These are phyloP conservation scores for Cutaneotrichosporon cavernicola DNA, from an alignment of 1,284 basidiomycete genomes.

Conservation along the genomic window DNA sequence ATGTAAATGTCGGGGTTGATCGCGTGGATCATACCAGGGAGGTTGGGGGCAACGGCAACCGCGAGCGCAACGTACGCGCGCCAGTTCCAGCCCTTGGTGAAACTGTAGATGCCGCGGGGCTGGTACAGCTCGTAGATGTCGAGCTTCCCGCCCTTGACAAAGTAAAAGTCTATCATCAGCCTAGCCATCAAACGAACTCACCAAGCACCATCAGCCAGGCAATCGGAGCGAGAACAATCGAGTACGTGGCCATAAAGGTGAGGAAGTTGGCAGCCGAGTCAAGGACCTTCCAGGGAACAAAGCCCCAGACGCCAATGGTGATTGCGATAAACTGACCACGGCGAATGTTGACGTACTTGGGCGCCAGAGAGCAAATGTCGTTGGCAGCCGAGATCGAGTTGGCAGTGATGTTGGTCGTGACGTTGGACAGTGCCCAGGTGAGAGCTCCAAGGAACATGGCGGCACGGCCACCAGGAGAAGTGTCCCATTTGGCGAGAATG, in stretches of 20 bases:
- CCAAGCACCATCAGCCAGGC: constrained; percentile 42
- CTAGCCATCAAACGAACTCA: too few relatives aligned
- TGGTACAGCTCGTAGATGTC: constrained; percentile 50
- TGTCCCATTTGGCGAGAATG: constrained; percentile 29
- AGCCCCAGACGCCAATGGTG: constrained; percentile 66
- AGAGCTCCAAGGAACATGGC: constrained; percentile 75
- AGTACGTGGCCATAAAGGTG: constrained; percentile 50
- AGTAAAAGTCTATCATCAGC: constrained; percentile 39
- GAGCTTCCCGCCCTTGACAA: constrained; percentile 35
- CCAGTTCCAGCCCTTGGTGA: constrained; percentile 46
- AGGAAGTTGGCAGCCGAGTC: constrained; percentile 45
- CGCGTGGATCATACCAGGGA: constrained; percentile 44
- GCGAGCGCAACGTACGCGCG: constrained; percentile 40
- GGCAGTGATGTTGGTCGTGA: constrained; percentile 69
- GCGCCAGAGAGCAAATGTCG: constrained; percentile 63
- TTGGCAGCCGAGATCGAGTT: constrained; percentile 74
- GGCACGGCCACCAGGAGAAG: constrained; percentile 48
- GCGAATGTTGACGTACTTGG: constrained; percentile 68
- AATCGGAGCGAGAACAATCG: constrained; percentile 48
- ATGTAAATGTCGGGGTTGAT: constrained; percentile 41
- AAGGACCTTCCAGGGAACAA: constrained; percentile 48
- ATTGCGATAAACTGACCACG: constrained; percentile 73
- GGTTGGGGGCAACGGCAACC: constrained; percentile 44
- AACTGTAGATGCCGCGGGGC: constrained; percentile 50
- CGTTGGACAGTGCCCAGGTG: constrained; percentile 64